These are phyloP conservation scores for Dendrocalamus sinicus DNA, from an alignment of 176 grass and related monocot genomes.

Conservation along the genomic window DNA sequence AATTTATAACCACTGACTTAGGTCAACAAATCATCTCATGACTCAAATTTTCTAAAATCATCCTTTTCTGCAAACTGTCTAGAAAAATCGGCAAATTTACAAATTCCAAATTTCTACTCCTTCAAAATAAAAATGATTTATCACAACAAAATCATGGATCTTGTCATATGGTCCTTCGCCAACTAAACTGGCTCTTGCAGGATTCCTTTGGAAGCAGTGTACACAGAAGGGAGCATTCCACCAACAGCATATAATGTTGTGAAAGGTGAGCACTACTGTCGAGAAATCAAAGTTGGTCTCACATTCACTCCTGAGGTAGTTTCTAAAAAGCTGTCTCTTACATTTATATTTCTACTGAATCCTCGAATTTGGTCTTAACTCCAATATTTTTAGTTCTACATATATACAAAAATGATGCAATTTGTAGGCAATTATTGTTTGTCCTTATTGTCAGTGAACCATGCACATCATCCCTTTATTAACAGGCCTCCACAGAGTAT, in stretches of 20 bases:
- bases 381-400: not conserved
- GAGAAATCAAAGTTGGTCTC: slow-evolving; percentile 85
- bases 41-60: no score
- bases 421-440: not conserved
- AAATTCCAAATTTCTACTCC: no score
- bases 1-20: no score
- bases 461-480: not conserved
- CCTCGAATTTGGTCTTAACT: slow-evolving; percentile 15
- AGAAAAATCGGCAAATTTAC: no score
- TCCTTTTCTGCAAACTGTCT: no score
- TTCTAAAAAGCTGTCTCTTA: not conserved
- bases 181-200: slow-evolving; percentile 35
- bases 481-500: not conserved
- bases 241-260: slow-evolving; percentile 76
- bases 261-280: slow-evolving; percentile 78
- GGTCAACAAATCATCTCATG: no score
- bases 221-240: slow-evolving; percentile 66
- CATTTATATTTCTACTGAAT: slow-evolving; percentile 20
- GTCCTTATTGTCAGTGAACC: not conserved
- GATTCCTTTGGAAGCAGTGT: slow-evolving; percentile 75
- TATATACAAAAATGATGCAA: not conserved
- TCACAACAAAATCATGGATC: no score
- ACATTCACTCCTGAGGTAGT: slow-evolving; percentile 73
- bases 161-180: no score
- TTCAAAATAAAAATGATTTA: no score